These are phyloP conservation scores for Fibroporia radiculosa DNA, from an alignment of 768 basidiomycete species.

Conservation along the genomic window DNA sequence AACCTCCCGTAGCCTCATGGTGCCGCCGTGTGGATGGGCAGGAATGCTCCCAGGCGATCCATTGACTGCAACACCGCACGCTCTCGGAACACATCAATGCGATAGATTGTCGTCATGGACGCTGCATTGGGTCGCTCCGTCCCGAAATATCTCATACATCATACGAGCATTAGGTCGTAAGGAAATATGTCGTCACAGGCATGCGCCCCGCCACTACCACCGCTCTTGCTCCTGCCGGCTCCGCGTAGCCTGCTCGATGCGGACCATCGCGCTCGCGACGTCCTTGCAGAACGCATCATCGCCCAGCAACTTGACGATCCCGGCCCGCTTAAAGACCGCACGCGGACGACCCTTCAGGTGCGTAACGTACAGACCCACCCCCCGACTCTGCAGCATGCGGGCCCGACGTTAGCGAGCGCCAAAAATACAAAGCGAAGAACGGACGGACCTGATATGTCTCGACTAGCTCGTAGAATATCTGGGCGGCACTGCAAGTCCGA, in stretches of 20 bases:
- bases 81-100: too few species aligned
- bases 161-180: too few species aligned
- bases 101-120: background rate
- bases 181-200: too few species aligned
- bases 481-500: conserved; percentile 59
- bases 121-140: background rate
- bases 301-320: conserved; percentile 35
- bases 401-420: background rate
- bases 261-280: conserved; percentile 34
- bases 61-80: too few species aligned
- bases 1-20: too few species aligned
- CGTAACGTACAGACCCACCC: conserved; percentile 37
- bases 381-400: conserved; percentile 28
- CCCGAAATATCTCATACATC: too few species aligned
- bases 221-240: conserved; percentile 5
- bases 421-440: background rate
- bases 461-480: conserved; percentile 74
- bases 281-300: conserved; percentile 37
- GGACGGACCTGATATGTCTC: conserved; percentile 64
- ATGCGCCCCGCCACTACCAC: background rate
- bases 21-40: too few species aligned
- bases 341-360: conserved; percentile 33
- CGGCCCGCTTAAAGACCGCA: conserved; percentile 34
- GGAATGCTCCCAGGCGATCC: too few species aligned
- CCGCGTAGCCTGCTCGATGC: conserved; percentile 23